phyloP scores from a whole-genome alignment of 1,139 yeast genomes.

The Candida smagusa region DNA sequence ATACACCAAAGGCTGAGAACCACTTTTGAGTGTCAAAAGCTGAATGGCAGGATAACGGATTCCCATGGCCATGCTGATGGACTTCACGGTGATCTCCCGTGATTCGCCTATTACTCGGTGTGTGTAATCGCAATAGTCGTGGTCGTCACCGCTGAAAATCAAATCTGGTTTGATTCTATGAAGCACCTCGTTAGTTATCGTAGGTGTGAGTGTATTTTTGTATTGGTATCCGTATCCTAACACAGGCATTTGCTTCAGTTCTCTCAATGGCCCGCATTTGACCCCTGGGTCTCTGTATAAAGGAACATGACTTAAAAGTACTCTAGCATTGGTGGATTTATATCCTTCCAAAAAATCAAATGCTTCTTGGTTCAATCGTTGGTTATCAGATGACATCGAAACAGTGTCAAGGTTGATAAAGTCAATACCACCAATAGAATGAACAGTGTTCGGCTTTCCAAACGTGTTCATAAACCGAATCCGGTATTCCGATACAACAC shows the following conservation, averaged over 20 bases:
- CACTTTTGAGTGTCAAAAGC: conserved; percentile 32
- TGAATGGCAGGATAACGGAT: conserved; percentile 53
- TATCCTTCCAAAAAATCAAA: conserved; percentile 26
- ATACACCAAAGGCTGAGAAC: conserved; percentile 24
- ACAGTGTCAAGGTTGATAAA: conserved; percentile 44
- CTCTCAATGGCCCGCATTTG: conserved; percentile 47
- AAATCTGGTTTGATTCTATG: conserved; percentile 35
- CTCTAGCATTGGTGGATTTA: conserved; percentile 23
- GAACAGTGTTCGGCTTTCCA: conserved; percentile 37
- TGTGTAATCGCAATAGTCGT: conserved; percentile 50
- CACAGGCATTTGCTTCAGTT: conserved; percentile 23
- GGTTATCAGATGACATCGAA: conserved; percentile 36
- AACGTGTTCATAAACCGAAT: conserved; percentile 37
- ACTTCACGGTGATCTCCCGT: conserved; percentile 51
- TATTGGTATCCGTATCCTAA: conserved; percentile 47
- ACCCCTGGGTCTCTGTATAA: conserved; percentile 35
- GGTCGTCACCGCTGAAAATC: conserved; percentile 52
- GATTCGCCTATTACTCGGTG: conserved; percentile 20
- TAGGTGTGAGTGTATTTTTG: conserved; percentile 43
- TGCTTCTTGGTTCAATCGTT: conserved; percentile 25
- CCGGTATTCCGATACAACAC: conserved; percentile 37
- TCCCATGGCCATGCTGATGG: conserved; percentile 63
- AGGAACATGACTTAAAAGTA: conserved; percentile 51
- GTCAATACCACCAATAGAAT: conserved; percentile 38
- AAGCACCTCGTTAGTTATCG: conserved; percentile 27